Percentiles rank a stretch among this genome's conserved stretches.
Evolutionary conservation across 2,329 filamentous ascomycete species (phyloP).

Genomic region (Botrytis porri): DNA sequence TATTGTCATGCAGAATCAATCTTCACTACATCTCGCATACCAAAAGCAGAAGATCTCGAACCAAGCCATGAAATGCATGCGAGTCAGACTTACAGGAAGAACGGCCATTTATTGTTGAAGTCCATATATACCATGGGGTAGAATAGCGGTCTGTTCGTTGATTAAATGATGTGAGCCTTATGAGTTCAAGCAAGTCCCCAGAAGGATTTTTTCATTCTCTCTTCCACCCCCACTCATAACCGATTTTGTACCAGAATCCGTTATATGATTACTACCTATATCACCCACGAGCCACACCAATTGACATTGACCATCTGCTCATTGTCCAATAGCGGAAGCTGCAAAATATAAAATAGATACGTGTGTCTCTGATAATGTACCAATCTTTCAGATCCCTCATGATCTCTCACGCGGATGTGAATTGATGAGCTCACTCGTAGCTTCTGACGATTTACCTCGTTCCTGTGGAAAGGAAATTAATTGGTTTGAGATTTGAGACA

Average conservation of each 20-base stretch:
- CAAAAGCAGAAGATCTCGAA: not conserved
- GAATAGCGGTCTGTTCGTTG: conserved; percentile 6
- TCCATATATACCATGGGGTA: not conserved
- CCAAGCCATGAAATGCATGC: not conserved
- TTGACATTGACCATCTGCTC: conserved; percentile 2
- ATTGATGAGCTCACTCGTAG: not conserved
- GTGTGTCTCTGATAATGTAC: not conserved
- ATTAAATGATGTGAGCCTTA: not conserved
- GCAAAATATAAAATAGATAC: not conserved
- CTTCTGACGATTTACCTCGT: not conserved
- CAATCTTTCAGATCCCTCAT: not conserved
- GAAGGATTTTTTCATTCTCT: not conserved
- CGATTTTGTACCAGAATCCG: not conserved
- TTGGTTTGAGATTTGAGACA: not conserved
- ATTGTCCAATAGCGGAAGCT: not conserved
- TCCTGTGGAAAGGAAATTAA: not conserved
- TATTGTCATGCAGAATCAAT: not conserved
- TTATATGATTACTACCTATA: not conserved
- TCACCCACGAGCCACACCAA: not conserved
- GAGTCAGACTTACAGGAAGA: not conserved
- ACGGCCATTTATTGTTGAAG: not conserved
- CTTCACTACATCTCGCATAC: not conserved
- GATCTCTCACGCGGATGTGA: not conserved
- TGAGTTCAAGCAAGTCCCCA: not conserved
- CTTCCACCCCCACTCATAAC: not conserved